Conservation (phyloP, 2,329 filamentous ascomycete species). For the Pestalotiopsis sp. region DNA sequence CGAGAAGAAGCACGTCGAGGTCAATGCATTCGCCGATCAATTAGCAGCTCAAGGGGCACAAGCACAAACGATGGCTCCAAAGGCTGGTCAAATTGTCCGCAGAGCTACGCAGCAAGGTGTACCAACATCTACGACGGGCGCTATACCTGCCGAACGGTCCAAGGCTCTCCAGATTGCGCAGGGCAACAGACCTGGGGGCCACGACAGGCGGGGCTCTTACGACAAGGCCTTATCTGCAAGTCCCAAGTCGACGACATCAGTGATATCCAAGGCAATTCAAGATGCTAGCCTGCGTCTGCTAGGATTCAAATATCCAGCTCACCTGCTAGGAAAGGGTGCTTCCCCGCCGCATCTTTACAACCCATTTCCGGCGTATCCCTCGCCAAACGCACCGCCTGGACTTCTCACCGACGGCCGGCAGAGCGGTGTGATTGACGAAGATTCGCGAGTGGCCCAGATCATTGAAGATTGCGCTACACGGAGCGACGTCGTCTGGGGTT, state of each 20-base stretch:
- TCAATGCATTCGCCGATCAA: slow-evolving; percentile 96
- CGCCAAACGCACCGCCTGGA: slow-evolving; percentile 61
- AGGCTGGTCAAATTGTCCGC: slow-evolving; percentile 68
- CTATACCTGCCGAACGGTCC: slow-evolving; percentile 67
- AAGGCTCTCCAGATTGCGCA: slow-evolving; percentile 75
- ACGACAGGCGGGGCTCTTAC: slow-evolving; percentile 79
- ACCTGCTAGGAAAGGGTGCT: slow-evolving; percentile 61
- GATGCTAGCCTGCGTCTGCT: slow-evolving; percentile 82
- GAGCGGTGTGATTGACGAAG: slow-evolving; percentile 71
- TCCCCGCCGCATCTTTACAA: slow-evolving; percentile 79
- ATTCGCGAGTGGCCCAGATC: slow-evolving; percentile 73
- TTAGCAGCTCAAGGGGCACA: slow-evolving; percentile 74
- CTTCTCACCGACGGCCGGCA: slow-evolving; percentile 70
- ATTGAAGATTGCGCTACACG: slow-evolving; percentile 92
- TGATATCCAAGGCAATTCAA: slow-evolving; percentile 92
- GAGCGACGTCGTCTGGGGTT: slow-evolving; percentile 95
- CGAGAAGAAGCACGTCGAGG: slow-evolving; percentile 92
- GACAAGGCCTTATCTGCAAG: slow-evolving; percentile 74
- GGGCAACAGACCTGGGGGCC: slow-evolving; percentile 68
- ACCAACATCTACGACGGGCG: slow-evolving; percentile 70
- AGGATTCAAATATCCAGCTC: slow-evolving; percentile 70
- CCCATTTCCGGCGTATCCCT: slow-evolving; percentile 84
- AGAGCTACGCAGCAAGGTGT: slow-evolving; percentile 78
- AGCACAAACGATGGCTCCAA: slow-evolving; percentile 50
- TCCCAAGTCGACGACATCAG: slow-evolving; percentile 77